These are phyloP conservation scores for Hypoxylon rickii DNA, from an alignment of 495 filamentous ascomycete genomes.

Conservation along the genomic window DNA sequence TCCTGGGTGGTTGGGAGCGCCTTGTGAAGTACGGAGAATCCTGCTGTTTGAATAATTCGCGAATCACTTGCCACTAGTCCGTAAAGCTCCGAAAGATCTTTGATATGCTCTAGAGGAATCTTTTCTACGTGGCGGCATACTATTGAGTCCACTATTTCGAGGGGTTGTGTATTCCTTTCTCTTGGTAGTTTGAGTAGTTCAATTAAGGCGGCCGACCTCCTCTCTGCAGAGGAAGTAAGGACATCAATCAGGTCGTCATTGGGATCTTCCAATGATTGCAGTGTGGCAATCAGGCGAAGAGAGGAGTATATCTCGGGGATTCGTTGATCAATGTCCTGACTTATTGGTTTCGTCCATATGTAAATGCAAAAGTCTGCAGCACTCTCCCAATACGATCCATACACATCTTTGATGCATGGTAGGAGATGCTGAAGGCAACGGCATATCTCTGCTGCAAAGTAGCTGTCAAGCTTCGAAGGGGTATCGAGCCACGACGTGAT, in stretches of 20 bases:
- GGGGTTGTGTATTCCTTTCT: constrained; percentile 40
- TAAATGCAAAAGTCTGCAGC: constrained; percentile 60
- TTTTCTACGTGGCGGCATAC: constrained; percentile 65
- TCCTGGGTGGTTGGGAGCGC: constrained; percentile 78
- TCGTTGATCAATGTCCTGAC: constrained; percentile 36
- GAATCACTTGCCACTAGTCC: constrained; percentile 77
- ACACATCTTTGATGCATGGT: constrained; percentile 73
- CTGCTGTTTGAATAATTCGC: constrained; percentile 72
- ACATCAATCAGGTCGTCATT: constrained; percentile 89
- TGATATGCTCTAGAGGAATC: constrained; percentile 58
- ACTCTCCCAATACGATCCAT: constrained; percentile 83
- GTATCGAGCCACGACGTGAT: constrained; percentile 68
- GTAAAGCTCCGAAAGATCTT: constrained; percentile 66
- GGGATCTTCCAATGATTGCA: constrained; percentile 64
- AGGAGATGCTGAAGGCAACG: constrained; percentile 68
- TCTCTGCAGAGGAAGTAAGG: constrained; percentile 57
- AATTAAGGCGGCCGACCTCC: constrained; percentile 61
- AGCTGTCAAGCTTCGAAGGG: constrained; percentile 51
- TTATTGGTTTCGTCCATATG: constrained; percentile 55
- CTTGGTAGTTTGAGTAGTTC: constrained; percentile 59
- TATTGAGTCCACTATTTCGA: constrained; percentile 66
- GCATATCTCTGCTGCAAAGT: constrained; percentile 64
- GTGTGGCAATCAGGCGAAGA: constrained; percentile 67
- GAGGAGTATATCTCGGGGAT: constrained; percentile 70
- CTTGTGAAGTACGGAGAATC: constrained; percentile 78